phyloP scores from a whole-genome alignment of 2,329 filamentous ascomycete genomes.

The Fusarium aywerte region DNA sequence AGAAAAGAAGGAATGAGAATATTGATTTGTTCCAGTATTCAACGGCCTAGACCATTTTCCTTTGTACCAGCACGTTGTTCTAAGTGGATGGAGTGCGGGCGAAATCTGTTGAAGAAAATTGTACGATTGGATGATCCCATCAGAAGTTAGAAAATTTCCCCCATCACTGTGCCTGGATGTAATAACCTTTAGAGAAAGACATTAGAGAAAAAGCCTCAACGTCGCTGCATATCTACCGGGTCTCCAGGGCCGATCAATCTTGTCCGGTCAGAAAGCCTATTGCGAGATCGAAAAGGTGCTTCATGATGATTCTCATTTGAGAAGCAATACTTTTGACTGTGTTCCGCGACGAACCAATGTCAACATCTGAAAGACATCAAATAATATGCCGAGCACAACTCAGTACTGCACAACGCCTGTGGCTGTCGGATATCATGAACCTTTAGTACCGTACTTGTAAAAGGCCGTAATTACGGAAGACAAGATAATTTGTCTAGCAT shows the following conservation, averaged over 20 bases:
- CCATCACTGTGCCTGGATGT: slow-evolving; percentile 4
- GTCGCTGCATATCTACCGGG: slow-evolving; percentile 29
- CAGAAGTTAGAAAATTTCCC: slow-evolving; percentile 5
- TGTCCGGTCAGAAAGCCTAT: slow-evolving; percentile 9
- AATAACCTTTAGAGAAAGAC: slow-evolving; percentile 1
- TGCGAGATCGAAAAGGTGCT: slow-evolving; percentile 25
- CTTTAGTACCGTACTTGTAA: not conserved
- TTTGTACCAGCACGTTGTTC: not conserved
- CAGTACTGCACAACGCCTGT: not conserved
- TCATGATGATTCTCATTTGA: slow-evolving; percentile 10
- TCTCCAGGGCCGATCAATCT: slow-evolving; percentile 11
- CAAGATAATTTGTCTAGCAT: slow-evolving; percentile 5
- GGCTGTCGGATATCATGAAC: slow-evolving; percentile 3
- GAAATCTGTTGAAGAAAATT: slow-evolving; percentile 1
- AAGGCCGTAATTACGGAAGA: slow-evolving; percentile 15
- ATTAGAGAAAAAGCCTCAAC: slow-evolving; percentile 28
- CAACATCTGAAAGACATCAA: slow-evolving; percentile 4
- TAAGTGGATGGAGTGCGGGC: slow-evolving; percentile 3
- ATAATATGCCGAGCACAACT: not conserved
- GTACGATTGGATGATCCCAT: not conserved
- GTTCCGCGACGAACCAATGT: slow-evolving; percentile 5
- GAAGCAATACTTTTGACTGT: not conserved
- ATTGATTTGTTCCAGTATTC: slow-evolving; percentile 6
- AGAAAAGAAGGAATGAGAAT: slow-evolving; percentile 4
- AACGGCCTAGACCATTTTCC: slow-evolving; percentile 25